Evolutionary conservation across 805 yeast genomes (phyloP).

Genomic region (Metschnikowia drakensbergensis): DNA sequence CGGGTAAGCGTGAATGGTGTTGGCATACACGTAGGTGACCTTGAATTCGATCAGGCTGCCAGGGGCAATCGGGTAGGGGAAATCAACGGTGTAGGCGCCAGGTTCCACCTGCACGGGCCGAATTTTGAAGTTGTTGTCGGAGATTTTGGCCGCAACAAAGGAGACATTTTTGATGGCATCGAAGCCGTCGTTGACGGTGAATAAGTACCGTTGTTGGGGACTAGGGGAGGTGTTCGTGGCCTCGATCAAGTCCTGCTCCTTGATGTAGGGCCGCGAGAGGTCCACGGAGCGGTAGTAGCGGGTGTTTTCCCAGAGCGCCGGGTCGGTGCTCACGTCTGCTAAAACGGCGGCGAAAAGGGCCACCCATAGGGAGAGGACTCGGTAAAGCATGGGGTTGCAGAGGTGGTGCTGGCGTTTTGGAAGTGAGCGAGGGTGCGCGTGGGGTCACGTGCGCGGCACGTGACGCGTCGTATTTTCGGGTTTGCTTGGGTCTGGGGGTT

Average conservation of each 20-base stretch:
- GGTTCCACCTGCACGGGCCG: constrained; percentile 20
- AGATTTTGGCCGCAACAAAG: constrained; percentile 36
- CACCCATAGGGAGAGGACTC: constrained; percentile 12
- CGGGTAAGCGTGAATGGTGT: constrained; percentile 59
- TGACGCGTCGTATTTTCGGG: neutral
- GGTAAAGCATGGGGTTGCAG: constrained; percentile 12
- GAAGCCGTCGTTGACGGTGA: constrained; percentile 52
- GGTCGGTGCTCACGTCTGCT: constrained; percentile 10
- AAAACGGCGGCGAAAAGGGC: constrained; percentile 10
- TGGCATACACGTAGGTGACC: constrained; percentile 47
- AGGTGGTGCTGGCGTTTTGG: constrained; percentile 2
- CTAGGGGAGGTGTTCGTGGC: constrained; percentile 54
- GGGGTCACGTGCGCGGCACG: neutral
- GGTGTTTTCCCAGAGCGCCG: constrained; percentile 51
- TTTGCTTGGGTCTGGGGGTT: no score
- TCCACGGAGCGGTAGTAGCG: constrained; percentile 58
- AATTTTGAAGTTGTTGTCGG: constrained; percentile 24
- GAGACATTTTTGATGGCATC: constrained; percentile 41
- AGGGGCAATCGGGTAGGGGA: constrained; percentile 69
- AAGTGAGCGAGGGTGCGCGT: neutral
- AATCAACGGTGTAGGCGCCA: constrained; percentile 39
- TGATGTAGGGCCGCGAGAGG: constrained; percentile 59
- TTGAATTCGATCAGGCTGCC: constrained; percentile 48
- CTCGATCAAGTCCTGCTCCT: constrained; percentile 54
- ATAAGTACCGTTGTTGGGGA: constrained; percentile 54